Conservation (phyloP, 139 green algal genomes). For the Micractinium sp. region DNA sequence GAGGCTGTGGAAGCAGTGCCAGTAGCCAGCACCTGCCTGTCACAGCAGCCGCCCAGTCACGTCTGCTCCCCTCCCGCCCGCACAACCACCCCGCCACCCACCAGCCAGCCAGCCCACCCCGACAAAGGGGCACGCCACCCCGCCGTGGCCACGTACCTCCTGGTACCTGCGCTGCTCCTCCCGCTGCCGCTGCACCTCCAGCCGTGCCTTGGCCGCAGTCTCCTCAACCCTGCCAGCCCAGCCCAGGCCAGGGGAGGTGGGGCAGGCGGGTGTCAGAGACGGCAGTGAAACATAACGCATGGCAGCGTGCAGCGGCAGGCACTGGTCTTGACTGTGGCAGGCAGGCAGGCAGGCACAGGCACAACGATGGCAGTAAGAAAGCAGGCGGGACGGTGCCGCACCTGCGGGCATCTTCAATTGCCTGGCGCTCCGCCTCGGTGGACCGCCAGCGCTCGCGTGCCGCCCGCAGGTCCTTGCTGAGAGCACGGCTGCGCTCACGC, state of each 20-base stretch:
- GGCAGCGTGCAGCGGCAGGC: background rate
- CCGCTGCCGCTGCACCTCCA: constrained; percentile 11
- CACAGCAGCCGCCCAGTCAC: background rate
- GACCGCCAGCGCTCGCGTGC: constrained; percentile 21
- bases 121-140: background rate
- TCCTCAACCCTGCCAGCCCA: constrained; percentile 36
- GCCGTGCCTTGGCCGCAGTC: constrained; percentile 23
- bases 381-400: background rate
- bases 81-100: background rate
- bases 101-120: background rate
- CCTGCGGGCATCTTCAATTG: constrained; percentile 31
- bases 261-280: background rate
- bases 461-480: constrained; percentile 36
- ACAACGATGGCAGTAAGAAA: no score
- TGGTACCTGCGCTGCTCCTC: constrained; percentile 38
- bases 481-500: constrained; percentile 29
- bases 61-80: background rate
- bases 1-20: no score
- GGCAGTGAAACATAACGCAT: background rate
- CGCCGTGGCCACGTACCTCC: background rate
- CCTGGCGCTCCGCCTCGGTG: constrained; percentile 24
- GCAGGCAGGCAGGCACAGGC: no score
- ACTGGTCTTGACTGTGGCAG: no score
- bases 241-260: background rate
- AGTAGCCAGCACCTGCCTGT: background rate